Conservation (phyloP, 352 stramenopile genomes). For the Phytophthora brassicae region DNA sequence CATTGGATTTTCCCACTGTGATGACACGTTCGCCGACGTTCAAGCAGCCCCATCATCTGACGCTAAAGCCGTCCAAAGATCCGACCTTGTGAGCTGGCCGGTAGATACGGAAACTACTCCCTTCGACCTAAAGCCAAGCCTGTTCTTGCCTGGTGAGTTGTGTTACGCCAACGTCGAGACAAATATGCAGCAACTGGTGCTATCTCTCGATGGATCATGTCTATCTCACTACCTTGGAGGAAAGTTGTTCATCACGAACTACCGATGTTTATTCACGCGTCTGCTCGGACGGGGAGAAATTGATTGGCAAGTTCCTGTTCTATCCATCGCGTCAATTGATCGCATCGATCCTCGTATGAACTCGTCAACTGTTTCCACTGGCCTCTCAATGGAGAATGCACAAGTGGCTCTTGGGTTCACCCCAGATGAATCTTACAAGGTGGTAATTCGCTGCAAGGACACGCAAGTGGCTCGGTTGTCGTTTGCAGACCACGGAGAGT, state of each 20-base stretch:
- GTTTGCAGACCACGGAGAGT: constrained; percentile 72
- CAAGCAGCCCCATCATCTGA: constrained; percentile 4
- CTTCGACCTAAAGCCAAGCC: no score
- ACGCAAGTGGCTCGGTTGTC: constrained; percentile 66
- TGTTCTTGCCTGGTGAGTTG: constrained; percentile 70
- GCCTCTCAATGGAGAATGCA: constrained; percentile 49
- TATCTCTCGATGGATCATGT: constrained; percentile 69
- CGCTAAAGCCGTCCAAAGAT: constrained; percentile 13
- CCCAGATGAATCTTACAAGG: constrained; percentile 54
- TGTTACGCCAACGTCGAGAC: constrained; percentile 83
- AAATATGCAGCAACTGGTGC: constrained; percentile 59
- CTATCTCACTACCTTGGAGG: constrained; percentile 70
- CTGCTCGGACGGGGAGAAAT: constrained; percentile 51
- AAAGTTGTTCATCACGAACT: constrained; percentile 84
- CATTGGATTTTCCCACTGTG: constrained; percentile 69
- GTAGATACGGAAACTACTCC: constrained; percentile 7
- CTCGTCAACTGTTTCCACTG: constrained; percentile 24
- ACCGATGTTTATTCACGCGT: constrained; percentile 76
- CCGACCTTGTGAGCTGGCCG: not conserved
- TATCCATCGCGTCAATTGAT: constrained; percentile 75
- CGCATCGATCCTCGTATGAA: constrained; percentile 41
- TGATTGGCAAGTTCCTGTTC: constrained; percentile 76
- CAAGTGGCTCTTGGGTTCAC: constrained; percentile 65
- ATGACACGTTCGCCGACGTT: constrained; percentile 6
- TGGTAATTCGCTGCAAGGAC: constrained; percentile 83